A percentile compares a stretch with the other conserved stretches of the same genome.
These are phyloP conservation scores for Scheffersomyces amazonensis DNA, from an alignment of 805 yeast species.

Conservation along the genomic window DNA sequence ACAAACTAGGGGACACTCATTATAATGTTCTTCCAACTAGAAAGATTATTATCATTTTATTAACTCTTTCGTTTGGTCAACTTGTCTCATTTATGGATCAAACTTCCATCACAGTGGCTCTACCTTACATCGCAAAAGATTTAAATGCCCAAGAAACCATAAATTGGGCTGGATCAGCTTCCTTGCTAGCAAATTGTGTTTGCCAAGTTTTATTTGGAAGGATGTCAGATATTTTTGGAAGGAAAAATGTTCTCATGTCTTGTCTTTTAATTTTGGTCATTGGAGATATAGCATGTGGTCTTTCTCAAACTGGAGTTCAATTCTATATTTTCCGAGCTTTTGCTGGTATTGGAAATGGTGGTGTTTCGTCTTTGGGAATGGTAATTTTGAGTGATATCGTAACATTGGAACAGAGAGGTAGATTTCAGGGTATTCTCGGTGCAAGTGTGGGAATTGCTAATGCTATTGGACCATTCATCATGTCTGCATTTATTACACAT, in stretches of 20 bases:
- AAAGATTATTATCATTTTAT: conserved; percentile 33
- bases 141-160: conserved; percentile 45
- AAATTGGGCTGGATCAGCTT: conserved; percentile 59
- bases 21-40: conserved; percentile 35
- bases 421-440: conserved; percentile 56
- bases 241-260: conserved; percentile 42
- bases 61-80: conserved; percentile 34
- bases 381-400: conserved; percentile 53
- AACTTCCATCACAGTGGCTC: conserved; percentile 46
- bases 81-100: conserved; percentile 48
- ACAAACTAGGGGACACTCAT: conserved; percentile 40
- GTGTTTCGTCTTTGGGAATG: conserved; percentile 48
- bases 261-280: conserved; percentile 37
- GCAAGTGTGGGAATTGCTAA: conserved; percentile 49
- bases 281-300: conserved; percentile 49
- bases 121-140: conserved; percentile 45
- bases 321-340: conserved; percentile 51
- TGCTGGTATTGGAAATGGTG: conserved; percentile 57
- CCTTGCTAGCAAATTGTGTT: conserved; percentile 47
- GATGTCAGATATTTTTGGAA: conserved; percentile 52
- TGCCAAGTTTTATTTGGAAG: conserved; percentile 55
- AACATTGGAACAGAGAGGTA: conserved; percentile 51
- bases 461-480: conserved; percentile 53
- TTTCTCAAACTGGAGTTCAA: conserved; percentile 46
- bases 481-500: conserved; percentile 45